phyloP scores from a whole-genome alignment of 129 eudicot genomes.

The Pseudognaphalium luteoalbum region DNA sequence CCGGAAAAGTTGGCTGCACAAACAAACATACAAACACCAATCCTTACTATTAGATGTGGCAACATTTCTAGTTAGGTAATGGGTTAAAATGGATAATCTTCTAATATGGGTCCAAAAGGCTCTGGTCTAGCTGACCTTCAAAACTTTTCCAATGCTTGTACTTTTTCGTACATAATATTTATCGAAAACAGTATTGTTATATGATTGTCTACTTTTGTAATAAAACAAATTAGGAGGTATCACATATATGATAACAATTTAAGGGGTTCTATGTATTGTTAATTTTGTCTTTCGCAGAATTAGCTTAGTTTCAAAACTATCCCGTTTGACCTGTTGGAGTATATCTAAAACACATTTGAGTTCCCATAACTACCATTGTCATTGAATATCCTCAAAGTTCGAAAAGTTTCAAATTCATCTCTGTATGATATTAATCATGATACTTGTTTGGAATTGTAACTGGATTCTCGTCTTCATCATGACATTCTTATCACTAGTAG shows the following conservation, averaged over 20 bases:
- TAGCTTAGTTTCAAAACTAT: too few species aligned
- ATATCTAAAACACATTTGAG: not conserved
- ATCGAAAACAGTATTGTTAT: too few species aligned
- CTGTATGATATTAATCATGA: not conserved
- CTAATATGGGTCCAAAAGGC: not conserved
- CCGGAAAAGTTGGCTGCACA: conserved; percentile 82
- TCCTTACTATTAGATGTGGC: not conserved
- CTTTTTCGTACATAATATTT: too few species aligned
- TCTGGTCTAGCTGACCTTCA: not conserved
- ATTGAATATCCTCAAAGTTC: not conserved
- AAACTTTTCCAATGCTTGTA: not conserved
- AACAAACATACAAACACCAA: conserved; percentile 20
- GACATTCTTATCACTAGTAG: conserved; percentile 3
- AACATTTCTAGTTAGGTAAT: not conserved
- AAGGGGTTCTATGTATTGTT: not conserved
- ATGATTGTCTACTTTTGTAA: too few species aligned
- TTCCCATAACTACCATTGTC: not conserved
- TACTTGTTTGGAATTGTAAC: conserved; percentile 13
- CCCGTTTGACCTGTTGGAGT: not conserved
- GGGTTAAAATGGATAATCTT: not conserved
- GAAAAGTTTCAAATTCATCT: not conserved
- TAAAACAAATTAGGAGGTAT: too few species aligned
- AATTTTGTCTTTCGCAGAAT: too few species aligned
- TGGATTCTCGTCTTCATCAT: not conserved
- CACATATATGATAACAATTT: too few species aligned